These are phyloP conservation scores for Myriosclerotinia duriaeana DNA, from an alignment of 2,329 filamentous ascomycete species.

Conservation along the genomic window DNA sequence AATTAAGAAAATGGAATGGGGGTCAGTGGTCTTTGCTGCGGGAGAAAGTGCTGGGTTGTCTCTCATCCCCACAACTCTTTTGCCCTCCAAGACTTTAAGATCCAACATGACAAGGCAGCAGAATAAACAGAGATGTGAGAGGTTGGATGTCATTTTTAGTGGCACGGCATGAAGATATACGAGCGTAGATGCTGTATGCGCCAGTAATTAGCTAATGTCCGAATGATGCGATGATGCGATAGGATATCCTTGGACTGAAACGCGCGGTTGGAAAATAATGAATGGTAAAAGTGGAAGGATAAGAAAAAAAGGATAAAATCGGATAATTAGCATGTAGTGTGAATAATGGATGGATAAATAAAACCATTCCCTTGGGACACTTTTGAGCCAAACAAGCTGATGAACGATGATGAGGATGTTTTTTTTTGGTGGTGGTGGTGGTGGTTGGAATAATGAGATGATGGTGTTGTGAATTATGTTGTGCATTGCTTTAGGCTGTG, in stretches of 20 bases:
- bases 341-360: slow-evolving; percentile 10
- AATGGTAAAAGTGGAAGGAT: background rate
- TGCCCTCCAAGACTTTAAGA: background rate
- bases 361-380: slow-evolving; percentile 21
- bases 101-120: slow-evolving; percentile 22
- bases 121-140: slow-evolving; percentile 23
- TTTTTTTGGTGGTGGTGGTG: background rate
- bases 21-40: background rate
- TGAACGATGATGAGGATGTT: slow-evolving; percentile 1
- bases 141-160: slow-evolving; percentile 11
- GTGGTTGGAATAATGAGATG: background rate
- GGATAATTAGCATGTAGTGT: slow-evolving; percentile 4
- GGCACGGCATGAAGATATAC: slow-evolving; percentile 16
- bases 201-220: slow-evolving; percentile 13
- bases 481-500: slow-evolving; percentile 7
- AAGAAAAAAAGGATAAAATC: background rate
- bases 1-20: background rate
- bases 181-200: background rate
- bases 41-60: slow-evolving; percentile 1
- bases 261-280: slow-evolving; percentile 23
- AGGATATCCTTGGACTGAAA: slow-evolving; percentile 10
- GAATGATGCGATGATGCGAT: slow-evolving; percentile 20
- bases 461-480: slow-evolving; percentile 14
- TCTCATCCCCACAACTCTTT: slow-evolving; percentile 12
- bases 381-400: slow-evolving; percentile 1